Base-by-base conservation (phyloP, 768 basidiomycete genomes). In the Rhizopogon roseolus region DNA sequence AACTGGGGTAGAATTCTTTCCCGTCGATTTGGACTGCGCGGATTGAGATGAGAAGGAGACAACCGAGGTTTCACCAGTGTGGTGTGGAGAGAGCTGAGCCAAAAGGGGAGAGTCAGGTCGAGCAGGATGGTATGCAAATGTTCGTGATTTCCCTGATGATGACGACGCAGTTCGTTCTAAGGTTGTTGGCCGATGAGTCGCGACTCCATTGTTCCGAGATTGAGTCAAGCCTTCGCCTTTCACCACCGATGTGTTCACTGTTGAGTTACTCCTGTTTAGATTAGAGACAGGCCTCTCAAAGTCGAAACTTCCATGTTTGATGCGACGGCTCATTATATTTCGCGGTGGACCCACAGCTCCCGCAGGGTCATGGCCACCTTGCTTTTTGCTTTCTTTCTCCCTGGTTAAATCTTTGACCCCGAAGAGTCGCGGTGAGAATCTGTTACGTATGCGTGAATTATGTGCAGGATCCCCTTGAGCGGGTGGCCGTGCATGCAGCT, bases 281-380 rank as follows among this genome's bases (percentile, higher is more conserved):
- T 58, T 58, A n/a, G 69, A 69, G 13, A 81, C 76, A 0, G 87
- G 86, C 36, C 86, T 74, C 66, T 89, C 88, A 59, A 89, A 88
- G 62, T 89, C 87, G 64, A 89, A 88, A 61, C 82, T 86, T 5
- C 86, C 86, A 57, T 86, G 85, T 62, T 86, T 85, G 40, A 73
- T 78, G 1, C 79, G 69, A 46, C 77, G 74, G 29, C 62, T 72
- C 22, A 59, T 61, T 50, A 71, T 68, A 41, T 67, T 68, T 54
- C 68, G 68, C 10, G 41, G 45, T 34, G 49, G 56, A 29, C 52
- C 46, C 34, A 49, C 36, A 19, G 42, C 42, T 8, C 42, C 55
- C 16, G 57, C 42, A 14, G 41, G 28, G 5, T 58, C 37, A 28
- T 52, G 4, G 17, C 64, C 66, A 41, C 52, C 59, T 10, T 69